Evolutionary conservation across 2,329 filamentous ascomycete genomes (phyloP), one percentile per base, ranked within the genome.

Genomic region (Davidsoniella eucalypti): DNA sequence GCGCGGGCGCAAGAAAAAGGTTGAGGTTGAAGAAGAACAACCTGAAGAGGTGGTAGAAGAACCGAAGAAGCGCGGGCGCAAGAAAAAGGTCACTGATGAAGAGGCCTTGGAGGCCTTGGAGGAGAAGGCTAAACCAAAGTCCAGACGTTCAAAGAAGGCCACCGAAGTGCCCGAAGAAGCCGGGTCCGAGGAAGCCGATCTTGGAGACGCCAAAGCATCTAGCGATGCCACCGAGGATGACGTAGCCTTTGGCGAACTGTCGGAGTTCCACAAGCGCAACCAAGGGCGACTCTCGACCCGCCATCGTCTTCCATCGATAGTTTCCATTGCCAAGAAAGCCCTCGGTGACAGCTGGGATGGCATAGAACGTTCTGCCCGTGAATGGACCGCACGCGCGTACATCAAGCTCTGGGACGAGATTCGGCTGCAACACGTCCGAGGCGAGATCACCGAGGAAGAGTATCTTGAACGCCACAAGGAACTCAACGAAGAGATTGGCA

Each of bases 401-500:
- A 33, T 48, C 9, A 18, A 37, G 1, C 39, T 47, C n/a, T 47
- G 46, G 48, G 18, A 18, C 7, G 37, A 44, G n/a, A 12, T 48
- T 6, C 48, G 48, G 12, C 10, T 26, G 14, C 16, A 51, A 37
- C 40, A 44, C 14, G 52, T 50, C 2, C 39, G 51, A 5, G 57
- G 53, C 18, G 56, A 55, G 14, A 47, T 55, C 0, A 54, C 49
- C 2, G n/a, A 57, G 21, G 46, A 46, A 0, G 55, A 63, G 17
- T 61, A 68, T 6, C 56, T 55, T 18, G 52, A 50, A 9, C 58
- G 57, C 18, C 58, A 67, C 36, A 54, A 49, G 2, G 61, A 58
- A 7, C 43, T 65, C 61, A 61, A 64, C 44, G 56, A 56, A 2
- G 56, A 56, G 2, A 49, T 73, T 23, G 58, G 58, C 33, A 55